Conservation (phyloP, 1,139 yeast species). For the Trichomonascaceae sp. region DNA sequence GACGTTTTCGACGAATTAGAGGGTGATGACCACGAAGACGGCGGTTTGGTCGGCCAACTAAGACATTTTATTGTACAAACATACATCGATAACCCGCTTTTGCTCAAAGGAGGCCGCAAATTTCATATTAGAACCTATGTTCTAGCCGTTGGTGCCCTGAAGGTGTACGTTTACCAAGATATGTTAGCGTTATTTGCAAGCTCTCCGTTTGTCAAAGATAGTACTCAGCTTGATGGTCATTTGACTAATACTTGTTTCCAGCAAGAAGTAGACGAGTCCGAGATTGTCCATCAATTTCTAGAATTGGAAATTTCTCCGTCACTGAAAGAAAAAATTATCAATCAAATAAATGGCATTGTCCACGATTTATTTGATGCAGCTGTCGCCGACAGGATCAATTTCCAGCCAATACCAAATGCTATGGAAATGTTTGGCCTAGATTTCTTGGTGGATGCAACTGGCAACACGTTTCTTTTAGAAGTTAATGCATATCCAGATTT, state of each 20-base stretch:
- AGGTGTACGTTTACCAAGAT: conserved; percentile 70
- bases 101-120: conserved; percentile 57
- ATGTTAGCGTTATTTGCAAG: conserved; percentile 76
- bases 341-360: conserved; percentile 54
- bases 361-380: conserved; percentile 83
- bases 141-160: conserved; percentile 64
- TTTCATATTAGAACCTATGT: conserved; percentile 88
- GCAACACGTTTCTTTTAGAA: conserved; percentile 60
- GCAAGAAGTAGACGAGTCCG: conserved; percentile 40
- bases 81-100: conserved; percentile 61
- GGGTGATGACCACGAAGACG: conserved; percentile 48
- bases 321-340: conserved; percentile 40
- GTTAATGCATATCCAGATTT: conserved; percentile 95
- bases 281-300: conserved; percentile 58
- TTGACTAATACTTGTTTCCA: conserved; percentile 92
- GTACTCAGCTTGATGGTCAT: conserved; percentile 55
- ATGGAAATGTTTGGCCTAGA: conserved; percentile 87
- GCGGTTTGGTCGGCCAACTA: conserved; percentile 75
- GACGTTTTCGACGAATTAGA: conserved; percentile 79
- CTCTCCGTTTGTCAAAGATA: conserved; percentile 28
- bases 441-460: conserved; percentile 59
- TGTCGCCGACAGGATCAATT: conserved; percentile 69
- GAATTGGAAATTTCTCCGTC: conserved; percentile 39
- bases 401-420: conserved; percentile 79
- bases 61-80: conserved; percentile 88